phyloP scores from a whole-genome alignment of 1,284 basidiomycete species.

The Puccinia triticina region DNA sequence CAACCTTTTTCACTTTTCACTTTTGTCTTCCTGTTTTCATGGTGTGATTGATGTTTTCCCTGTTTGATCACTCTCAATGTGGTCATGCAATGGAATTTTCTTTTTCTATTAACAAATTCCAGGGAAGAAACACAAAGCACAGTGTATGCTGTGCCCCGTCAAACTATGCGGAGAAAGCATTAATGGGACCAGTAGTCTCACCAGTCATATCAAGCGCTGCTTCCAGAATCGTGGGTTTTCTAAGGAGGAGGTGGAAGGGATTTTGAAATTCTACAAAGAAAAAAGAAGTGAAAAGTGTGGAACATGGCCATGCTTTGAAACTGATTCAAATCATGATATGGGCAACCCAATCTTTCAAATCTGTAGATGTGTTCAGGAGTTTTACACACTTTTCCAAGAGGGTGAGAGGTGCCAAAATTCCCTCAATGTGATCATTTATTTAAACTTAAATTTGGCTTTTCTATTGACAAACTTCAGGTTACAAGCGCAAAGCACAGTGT shows the following conservation, averaged over 20 bases:
- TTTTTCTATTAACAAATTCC: not conserved
- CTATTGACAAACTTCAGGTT: not conserved
- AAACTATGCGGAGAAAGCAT: not conserved
- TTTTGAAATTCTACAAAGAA: not conserved
- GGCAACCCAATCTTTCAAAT: not conserved
- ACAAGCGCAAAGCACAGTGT: not conserved
- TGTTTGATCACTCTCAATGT: not conserved
- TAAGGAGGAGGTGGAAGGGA: not conserved
- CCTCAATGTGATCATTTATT: not conserved
- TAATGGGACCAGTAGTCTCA: not conserved
- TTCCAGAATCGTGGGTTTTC: not conserved
- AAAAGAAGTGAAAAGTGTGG: no score
- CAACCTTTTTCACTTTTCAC: no score
- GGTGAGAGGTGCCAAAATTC: not conserved
- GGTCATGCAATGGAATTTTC: not conserved
- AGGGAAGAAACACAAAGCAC: not conserved
- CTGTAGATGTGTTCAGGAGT: not conserved
- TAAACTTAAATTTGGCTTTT: not conserved
- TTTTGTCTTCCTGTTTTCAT: no score
- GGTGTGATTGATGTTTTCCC: no score
- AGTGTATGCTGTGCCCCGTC: not conserved
- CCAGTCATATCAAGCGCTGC: not conserved
- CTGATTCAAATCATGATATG: not conserved
- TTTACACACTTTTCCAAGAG: not conserved
- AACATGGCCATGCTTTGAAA: no score